Evolutionary conservation across 306 rosid species (phyloP), one percentile per base, ranked within the genome.

Genomic region (Malus asiatica): DNA sequence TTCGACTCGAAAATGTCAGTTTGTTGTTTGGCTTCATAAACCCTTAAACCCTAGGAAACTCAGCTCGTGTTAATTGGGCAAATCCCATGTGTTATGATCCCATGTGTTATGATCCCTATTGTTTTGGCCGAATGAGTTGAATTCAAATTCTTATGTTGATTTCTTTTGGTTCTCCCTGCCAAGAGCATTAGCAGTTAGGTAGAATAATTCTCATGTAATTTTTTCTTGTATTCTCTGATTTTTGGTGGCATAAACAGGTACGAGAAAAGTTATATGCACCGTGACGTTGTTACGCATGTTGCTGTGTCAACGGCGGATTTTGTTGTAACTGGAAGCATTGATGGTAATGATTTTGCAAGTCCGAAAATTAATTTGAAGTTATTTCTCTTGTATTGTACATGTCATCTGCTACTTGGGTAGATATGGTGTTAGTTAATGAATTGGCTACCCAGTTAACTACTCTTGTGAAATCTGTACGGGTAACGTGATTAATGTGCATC

Each of bases 211-310:
- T 57, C 27, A 48, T 15, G 53, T 57, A 51, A 8, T n/a, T 69
- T 52, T n/a, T 42, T 69, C 53, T 48, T 48, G 6, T 16, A 4
- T 48, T 15, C 53, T 48, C 19, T 48, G 15, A 48, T 15, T 68
- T 40, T 33, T 35, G 67, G 75, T 7, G 33, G 42, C 60, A 46
- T 52, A n/a, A 51, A 52, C 80, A 95, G 99, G 99, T 95, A 95
- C 33, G 99, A 95, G 89, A 95, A 95, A 64, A 95, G 99, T 73
- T 92, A 92, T 76, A 95, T 95, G 99, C 99, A 95, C 72, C 92
- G 97, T 1, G 97, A 92, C 42, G 97, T 95, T 83, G 97, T 90
- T 77, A 95, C 97, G 0, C 99, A 95, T 86, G 97, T 92, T 60
- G 97, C 93, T 78, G 97, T 92, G 72, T 92, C 97, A 1, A 52